Evolutionary conservation across 2,329 filamentous ascomycete species (phyloP).

Genomic region (Aureobasidium vineae): DNA sequence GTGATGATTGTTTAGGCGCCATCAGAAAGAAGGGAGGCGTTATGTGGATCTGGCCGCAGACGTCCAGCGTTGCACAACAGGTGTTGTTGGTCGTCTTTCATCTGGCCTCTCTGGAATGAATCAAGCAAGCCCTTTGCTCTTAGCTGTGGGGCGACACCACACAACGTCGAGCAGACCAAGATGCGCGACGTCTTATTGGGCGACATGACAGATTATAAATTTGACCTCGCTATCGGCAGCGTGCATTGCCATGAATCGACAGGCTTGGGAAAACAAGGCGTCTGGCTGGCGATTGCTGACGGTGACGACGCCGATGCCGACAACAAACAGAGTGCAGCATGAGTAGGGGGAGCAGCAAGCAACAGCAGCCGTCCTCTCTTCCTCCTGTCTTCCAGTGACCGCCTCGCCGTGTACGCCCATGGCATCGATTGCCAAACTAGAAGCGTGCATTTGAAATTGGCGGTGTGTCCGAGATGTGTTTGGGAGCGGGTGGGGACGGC

Average conservation of each 20-base stretch:
- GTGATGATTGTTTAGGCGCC: conserved; percentile 13
- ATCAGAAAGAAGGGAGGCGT: neutral
- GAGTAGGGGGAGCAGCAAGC: conserved; percentile 17
- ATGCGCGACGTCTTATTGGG: conserved; percentile 14
- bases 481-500: conserved; percentile 23
- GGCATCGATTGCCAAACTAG: conserved; percentile 16
- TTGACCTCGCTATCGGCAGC: conserved; percentile 6
- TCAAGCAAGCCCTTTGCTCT: conserved; percentile 5
- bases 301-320: conserved; percentile 9
- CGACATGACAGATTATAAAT: neutral
- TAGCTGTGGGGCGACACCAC: conserved; percentile 11
- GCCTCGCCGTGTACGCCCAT: conserved; percentile 14
- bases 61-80: conserved; percentile 10
- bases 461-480: conserved; percentile 24
- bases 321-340: conserved; percentile 22
- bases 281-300: conserved; percentile 19
- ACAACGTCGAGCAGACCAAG: conserved; percentile 17
- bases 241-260: conserved; percentile 19
- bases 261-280: conserved; percentile 17
- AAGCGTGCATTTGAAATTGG: conserved; percentile 23
- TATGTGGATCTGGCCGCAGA: conserved; percentile 10
- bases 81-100: conserved; percentile 9
- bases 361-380: conserved; percentile 9
- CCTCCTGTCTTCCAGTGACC: conserved; percentile 20
- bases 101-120: conserved; percentile 5